These are phyloP conservation scores for Leccinum subtestaceum DNA, from an alignment of 768 basidiomycete genomes.

Conservation along the genomic window DNA sequence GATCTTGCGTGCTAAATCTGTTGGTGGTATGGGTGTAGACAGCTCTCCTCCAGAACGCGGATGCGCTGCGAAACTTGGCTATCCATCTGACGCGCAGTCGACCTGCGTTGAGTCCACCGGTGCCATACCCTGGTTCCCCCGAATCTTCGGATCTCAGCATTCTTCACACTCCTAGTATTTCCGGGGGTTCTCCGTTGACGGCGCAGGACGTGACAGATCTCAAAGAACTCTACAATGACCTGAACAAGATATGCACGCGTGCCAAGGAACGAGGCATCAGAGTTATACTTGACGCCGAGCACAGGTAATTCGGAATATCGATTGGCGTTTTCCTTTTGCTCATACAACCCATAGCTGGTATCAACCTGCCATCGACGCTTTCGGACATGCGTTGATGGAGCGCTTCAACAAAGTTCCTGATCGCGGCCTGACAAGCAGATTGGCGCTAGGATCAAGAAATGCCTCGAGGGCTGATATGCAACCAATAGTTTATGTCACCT, in stretches of 20 bases:
- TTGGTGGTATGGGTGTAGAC: constrained; percentile 41
- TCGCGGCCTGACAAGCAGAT: constrained; percentile 2
- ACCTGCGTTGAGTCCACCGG: constrained; percentile 25
- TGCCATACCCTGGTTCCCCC: constrained; percentile 72
- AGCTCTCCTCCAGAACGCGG: constrained; percentile 63
- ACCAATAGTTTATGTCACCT: constrained; percentile 81
- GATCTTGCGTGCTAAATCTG: background rate
- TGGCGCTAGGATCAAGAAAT: background rate
- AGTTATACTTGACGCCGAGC: constrained; percentile 83
- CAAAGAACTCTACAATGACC: constrained; percentile 56
- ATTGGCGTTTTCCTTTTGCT: background rate
- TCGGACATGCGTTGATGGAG: constrained; percentile 69
- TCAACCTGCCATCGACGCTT: constrained; percentile 79
- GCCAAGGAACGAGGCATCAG: constrained; percentile 63
- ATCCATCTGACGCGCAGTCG: constrained; percentile 50
- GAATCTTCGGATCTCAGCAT: constrained; percentile 56
- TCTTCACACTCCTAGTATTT: constrained; percentile 29
- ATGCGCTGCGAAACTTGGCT: constrained; percentile 61
- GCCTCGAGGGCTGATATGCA: constrained; percentile 36
- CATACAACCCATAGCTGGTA: constrained; percentile 46
- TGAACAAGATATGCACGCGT: constrained; percentile 60
- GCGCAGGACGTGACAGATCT: constrained; percentile 59
- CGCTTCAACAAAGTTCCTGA: constrained; percentile 59
- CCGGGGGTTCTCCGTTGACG: constrained; percentile 36
- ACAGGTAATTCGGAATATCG: constrained; percentile 43